Percentiles rank a stretch among this genome's conserved stretches.
phyloP scores from a whole-genome alignment of 352 stramenopile species.

The Phytopythium montanum region DNA sequence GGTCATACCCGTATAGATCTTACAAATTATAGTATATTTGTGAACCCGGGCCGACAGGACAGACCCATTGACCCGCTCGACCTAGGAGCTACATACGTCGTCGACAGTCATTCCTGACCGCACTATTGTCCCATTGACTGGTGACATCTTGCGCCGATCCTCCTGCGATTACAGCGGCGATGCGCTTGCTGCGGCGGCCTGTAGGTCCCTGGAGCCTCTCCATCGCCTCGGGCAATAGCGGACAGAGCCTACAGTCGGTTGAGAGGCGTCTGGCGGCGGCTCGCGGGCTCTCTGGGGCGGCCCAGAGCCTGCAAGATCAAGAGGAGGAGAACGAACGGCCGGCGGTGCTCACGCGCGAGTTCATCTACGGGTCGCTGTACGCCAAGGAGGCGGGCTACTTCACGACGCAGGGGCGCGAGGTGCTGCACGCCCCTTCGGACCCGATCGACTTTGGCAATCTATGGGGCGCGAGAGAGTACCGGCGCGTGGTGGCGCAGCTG shows the following conservation, averaged over 20 bases:
- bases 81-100: neutral
- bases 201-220: neutral
- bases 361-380: conserved; percentile 82
- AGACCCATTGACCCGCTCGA: neutral
- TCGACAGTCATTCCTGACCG: neutral
- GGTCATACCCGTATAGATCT: neutral
- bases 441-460: conserved; percentile 77
- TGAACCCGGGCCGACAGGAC: neutral
- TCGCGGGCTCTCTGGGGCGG: neutral
- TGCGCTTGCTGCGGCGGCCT: neutral
- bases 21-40: neutral
- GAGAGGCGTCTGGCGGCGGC: neutral
- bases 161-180: neutral
- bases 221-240: neutral
- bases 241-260: neutral
- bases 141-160: neutral
- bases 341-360: conserved; percentile 70
- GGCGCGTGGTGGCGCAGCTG: conserved; percentile 47
- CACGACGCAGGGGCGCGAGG: conserved; percentile 63
- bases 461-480: conserved; percentile 74
- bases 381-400: conserved; percentile 80
- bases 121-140: neutral
- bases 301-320: neutral
- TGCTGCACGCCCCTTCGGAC: conserved; percentile 60
- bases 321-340: neutral